These are phyloP conservation scores for Umbelopsis sp. DNA, from an alignment of 371 early-diverging fungal species.

Conservation along the genomic window DNA sequence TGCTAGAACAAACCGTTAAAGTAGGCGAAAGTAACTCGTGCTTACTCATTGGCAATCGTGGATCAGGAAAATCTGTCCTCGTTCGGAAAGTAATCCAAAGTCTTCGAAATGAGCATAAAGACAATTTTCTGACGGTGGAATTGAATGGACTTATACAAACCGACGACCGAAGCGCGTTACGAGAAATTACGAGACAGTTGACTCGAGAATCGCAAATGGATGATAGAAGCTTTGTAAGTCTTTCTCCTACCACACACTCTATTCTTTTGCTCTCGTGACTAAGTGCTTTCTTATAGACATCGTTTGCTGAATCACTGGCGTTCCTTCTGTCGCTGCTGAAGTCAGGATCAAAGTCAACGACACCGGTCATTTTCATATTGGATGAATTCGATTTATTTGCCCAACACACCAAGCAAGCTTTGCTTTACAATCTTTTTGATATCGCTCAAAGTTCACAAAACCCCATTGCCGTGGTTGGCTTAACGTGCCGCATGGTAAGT, in stretches of 20 bases:
- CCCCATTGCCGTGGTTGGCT: constrained; percentile 86
- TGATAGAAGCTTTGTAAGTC: neutral
- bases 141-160: constrained; percentile 85
- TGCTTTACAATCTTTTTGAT: constrained; percentile 94
- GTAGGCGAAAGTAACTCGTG: constrained; percentile 80
- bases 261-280: neutral
- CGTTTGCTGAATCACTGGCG: constrained; percentile 71
- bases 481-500: constrained; percentile 78
- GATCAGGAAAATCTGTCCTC: constrained; percentile 68
- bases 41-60: constrained; percentile 74
- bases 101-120: constrained; percentile 27
- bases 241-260: neutral
- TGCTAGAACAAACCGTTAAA: constrained; percentile 63
- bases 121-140: constrained; percentile 67
- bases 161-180: constrained; percentile 79
- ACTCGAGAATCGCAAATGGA: constrained; percentile 41
- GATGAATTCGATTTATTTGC: constrained; percentile 93
- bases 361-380: constrained; percentile 82
- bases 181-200: constrained; percentile 83
- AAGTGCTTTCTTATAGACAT: constrained; percentile 35
- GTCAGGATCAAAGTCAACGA: constrained; percentile 53
- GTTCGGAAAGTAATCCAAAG: constrained; percentile 48
- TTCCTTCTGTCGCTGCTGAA: constrained; percentile 68
- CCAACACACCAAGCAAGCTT: constrained; percentile 84
- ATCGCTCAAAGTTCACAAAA: constrained; percentile 81